Evolutionary conservation across 257 asterid genomes (phyloP).

Genomic region (Agastache rugosa): DNA sequence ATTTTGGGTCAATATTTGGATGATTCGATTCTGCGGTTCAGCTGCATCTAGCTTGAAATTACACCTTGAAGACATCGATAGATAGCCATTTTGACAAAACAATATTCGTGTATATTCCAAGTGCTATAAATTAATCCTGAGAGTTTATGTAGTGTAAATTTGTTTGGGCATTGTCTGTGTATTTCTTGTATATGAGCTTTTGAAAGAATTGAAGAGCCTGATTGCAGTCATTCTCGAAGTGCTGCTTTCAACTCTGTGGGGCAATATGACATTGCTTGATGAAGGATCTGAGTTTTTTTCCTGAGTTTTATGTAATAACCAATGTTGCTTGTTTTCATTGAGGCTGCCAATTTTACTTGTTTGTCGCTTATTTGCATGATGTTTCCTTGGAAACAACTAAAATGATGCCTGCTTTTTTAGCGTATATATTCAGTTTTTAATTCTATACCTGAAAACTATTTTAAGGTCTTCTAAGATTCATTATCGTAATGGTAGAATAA

Average conservation of each 20-base stretch:
- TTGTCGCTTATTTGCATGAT: not conserved
- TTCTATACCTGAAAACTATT: not conserved
- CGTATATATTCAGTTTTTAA: not conserved
- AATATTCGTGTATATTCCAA: not conserved
- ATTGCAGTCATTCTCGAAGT: not conserved
- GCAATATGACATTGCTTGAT: not conserved
- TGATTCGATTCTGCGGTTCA: too few relatives aligned
- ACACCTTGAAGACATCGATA: too few relatives aligned
- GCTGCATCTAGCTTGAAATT: too few relatives aligned
- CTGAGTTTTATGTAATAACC: slow-evolving; percentile 6
- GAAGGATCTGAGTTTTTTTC: not conserved
- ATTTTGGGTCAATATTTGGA: too few relatives aligned
- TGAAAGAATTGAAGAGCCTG: not conserved
- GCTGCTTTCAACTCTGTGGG: not conserved
- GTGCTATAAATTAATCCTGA: not conserved
- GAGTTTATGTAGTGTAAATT: not conserved
- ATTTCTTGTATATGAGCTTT: not conserved
- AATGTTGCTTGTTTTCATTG: not conserved
- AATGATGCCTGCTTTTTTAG: slow-evolving; percentile 13
- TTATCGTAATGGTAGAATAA: not conserved
- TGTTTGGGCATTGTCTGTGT: not conserved
- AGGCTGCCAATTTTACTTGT: slow-evolving; percentile 1
- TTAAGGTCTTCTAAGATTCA: slow-evolving; percentile 4
- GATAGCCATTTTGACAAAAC: too few relatives aligned
- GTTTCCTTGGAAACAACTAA: not conserved